A percentile compares a stretch with the other conserved stretches of the same genome.
Conservation (phyloP, 1,284 basidiomycete species). For the Cronartium ribicola region DNA sequence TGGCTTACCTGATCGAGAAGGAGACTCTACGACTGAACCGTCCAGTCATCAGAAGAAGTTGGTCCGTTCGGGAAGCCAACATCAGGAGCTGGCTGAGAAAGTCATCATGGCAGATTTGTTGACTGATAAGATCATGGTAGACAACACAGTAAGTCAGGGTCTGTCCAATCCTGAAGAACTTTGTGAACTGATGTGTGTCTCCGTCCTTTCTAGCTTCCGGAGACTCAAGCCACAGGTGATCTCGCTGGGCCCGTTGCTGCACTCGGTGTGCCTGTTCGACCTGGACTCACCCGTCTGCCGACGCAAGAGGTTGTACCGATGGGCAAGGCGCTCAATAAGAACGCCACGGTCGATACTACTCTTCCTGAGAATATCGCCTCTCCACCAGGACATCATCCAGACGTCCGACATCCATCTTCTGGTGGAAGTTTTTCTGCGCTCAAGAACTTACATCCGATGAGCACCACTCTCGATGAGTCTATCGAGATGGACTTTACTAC, state of each 20-base stretch:
- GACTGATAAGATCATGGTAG: conserved; percentile 22
- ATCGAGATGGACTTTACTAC: conserved; percentile 40
- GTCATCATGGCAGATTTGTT: conserved; percentile 29
- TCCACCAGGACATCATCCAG: conserved; percentile 25
- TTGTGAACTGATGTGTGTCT: neutral
- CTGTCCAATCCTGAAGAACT: neutral
- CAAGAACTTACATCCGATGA: conserved; percentile 32
- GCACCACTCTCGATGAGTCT: conserved; percentile 24
- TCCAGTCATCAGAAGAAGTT: conserved; percentile 13
- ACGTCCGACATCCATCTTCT: neutral
- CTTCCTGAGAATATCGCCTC: conserved; percentile 22
- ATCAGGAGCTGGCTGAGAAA: conserved; percentile 13
- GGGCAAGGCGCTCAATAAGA: conserved; percentile 7
- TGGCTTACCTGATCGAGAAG: conserved; percentile 8
- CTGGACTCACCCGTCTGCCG: conserved; percentile 6
- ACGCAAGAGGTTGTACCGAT: conserved; percentile 17
- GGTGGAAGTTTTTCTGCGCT: conserved; percentile 13
- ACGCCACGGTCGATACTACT: conserved; percentile 26
- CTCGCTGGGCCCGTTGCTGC: conserved; percentile 18
- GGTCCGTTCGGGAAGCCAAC: conserved; percentile 9
- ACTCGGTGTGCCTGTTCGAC: conserved; percentile 17
- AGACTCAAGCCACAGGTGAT: conserved; percentile 33
- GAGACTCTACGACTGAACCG: neutral
- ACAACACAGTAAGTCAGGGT: conserved; percentile 33
- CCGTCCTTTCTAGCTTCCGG: conserved; percentile 13